Evolutionary conservation across 2,329 filamentous ascomycete genomes (phyloP).

Genomic region (Venturia pyrina): DNA sequence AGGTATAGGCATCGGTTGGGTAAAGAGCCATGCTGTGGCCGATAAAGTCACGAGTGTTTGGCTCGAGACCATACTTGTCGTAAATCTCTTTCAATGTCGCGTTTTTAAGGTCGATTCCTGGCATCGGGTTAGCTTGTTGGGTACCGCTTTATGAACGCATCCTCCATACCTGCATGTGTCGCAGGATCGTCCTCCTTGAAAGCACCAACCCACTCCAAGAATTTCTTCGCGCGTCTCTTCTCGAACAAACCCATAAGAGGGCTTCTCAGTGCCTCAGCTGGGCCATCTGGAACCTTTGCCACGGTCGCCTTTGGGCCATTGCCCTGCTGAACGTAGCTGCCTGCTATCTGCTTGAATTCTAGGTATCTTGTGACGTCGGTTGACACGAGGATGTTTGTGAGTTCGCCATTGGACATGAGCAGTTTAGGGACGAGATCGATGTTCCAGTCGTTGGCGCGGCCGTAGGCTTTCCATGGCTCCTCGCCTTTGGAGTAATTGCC

Average conservation of each 20-base stretch:
- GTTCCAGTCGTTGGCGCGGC: slow-evolving; percentile 96
- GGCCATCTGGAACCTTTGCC: slow-evolving; percentile 93
- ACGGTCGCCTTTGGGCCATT: slow-evolving; percentile 74
- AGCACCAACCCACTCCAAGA: slow-evolving; percentile 87
- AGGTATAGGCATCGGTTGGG: slow-evolving; percentile 80
- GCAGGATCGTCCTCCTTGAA: slow-evolving; percentile 73
- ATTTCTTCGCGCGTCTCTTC: slow-evolving; percentile 93
- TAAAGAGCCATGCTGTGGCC: slow-evolving; percentile 98
- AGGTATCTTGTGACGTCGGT: slow-evolving; percentile 58
- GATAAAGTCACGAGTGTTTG: slow-evolving; percentile 85
- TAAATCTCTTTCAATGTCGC: slow-evolving; percentile 98
- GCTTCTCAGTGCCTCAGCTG: slow-evolving; percentile 75
- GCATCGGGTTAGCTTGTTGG: neutral
- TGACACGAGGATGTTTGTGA: slow-evolving; percentile 96
- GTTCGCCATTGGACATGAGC: slow-evolving; percentile 94
- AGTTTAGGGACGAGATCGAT: slow-evolving; percentile 98
- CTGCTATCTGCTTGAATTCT: slow-evolving; percentile 60
- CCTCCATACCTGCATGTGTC: slow-evolving; percentile 72
- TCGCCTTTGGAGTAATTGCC: slow-evolving; percentile 69
- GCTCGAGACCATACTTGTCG: slow-evolving; percentile 91
- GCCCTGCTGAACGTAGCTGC: slow-evolving; percentile 92
- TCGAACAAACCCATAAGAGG: slow-evolving; percentile 96
- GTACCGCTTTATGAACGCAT: neutral
- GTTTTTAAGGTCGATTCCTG: slow-evolving; percentile 65
- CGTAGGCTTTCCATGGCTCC: slow-evolving; percentile 97